Conservation (phyloP, 495 filamentous ascomycete species). For the Cairneyella variabilis region DNA sequence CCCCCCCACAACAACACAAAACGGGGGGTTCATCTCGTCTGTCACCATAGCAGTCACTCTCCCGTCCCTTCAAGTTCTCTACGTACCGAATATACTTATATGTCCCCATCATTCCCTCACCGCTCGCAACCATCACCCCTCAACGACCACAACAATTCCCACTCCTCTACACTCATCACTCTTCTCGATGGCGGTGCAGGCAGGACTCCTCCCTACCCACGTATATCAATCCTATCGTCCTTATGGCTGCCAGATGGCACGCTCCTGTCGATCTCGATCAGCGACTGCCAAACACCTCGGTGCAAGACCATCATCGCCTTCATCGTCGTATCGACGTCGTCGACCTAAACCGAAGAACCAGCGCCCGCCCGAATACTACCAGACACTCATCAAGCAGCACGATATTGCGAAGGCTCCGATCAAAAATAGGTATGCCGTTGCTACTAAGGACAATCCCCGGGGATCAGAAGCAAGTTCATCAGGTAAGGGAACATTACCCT, state of each 20-base stretch:
- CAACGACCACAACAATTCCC: too few relatives aligned
- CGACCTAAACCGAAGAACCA: slow-evolving; percentile 15
- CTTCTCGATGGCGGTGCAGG: too few relatives aligned
- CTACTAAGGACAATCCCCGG: slow-evolving; percentile 22
- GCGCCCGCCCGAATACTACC: slow-evolving; percentile 12
- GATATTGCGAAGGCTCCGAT: slow-evolving; percentile 9
- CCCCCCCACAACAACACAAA: too few relatives aligned
- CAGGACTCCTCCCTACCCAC: too few relatives aligned
- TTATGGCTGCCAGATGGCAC: slow-evolving; percentile 4
- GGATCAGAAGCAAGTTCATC: slow-evolving; percentile 20
- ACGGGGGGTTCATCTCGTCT: too few relatives aligned
- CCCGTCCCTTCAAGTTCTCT: too few relatives aligned
- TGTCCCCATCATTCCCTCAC: too few relatives aligned
- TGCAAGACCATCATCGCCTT: slow-evolving; percentile 7
- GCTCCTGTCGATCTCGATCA: not conserved
- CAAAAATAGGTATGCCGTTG: slow-evolving; percentile 19
- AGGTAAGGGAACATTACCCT: not conserved
- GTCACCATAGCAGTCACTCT: too few relatives aligned
- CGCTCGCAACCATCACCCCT: too few relatives aligned
- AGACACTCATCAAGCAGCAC: slow-evolving; percentile 9
- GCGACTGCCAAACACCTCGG: not conserved
- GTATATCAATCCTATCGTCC: too few relatives aligned
- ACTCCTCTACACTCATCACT: too few relatives aligned
- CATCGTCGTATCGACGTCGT: slow-evolving; percentile 15
- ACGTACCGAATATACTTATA: too few relatives aligned